These are phyloP conservation scores for Chenopodium berlandieri DNA, from an alignment of 148 eudicot genomes.

Conservation along the genomic window DNA sequence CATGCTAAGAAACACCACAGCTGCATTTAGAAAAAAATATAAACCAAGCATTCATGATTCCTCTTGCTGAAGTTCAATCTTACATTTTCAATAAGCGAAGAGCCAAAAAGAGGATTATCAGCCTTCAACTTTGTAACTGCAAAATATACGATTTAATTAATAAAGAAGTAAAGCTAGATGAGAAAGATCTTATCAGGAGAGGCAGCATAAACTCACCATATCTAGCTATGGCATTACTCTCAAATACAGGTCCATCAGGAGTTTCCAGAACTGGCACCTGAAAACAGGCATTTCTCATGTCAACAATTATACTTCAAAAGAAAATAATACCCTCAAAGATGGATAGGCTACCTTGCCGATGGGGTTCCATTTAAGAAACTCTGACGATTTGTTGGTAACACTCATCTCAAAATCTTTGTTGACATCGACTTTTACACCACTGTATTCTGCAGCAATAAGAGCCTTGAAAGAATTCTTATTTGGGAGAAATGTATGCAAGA, in stretches of 20 bases:
- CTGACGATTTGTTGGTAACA: conserved; percentile 63
- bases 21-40: not conserved
- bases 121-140: conserved; percentile 47
- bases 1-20: not conserved
- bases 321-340: not conserved
- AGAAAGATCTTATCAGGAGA: conserved; percentile 12
- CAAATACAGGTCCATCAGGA: conserved; percentile 56
- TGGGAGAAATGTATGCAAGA: conserved; percentile 40
- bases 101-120: conserved; percentile 49
- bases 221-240: conserved; percentile 73
- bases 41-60: not conserved
- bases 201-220: conserved; percentile 41
- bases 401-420: conserved; percentile 59
- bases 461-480: conserved; percentile 73
- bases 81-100: conserved; percentile 52
- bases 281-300: not conserved
- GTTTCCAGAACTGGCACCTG: conserved; percentile 74
- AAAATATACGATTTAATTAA: not conserved
- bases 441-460: conserved; percentile 67
- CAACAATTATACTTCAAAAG: not conserved
- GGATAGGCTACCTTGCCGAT: conserved; percentile 56
- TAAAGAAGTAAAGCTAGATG: conserved; percentile 3
- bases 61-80: conserved; percentile 11
- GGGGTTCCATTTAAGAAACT: conserved; percentile 71
- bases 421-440: conserved; percentile 56